Evolutionary conservation across 306 rosid genomes (phyloP), one percentile per base, ranked within the genome.

Genomic region (Rosa chinensis): DNA sequence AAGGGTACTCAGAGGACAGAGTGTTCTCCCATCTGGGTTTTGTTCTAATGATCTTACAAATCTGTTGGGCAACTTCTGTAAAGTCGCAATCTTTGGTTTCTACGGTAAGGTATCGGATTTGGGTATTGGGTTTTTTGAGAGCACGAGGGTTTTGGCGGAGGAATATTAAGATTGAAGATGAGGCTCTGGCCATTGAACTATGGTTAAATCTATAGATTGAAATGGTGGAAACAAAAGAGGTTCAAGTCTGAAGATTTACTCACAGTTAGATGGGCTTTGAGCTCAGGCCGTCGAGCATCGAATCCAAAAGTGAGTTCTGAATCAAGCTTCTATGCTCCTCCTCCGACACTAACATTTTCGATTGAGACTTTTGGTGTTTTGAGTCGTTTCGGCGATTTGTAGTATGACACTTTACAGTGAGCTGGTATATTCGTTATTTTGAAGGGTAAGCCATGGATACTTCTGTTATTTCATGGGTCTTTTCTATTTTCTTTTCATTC

Each of bases 11-110:
- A 42, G 90, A 90, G 39, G 86, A 76, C 64, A 92, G 84, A 45
- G 89, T 88, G 49, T 84, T 80, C 83, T 93, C 97, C 97, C 97
- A 94, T 74, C 88, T 83, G 21, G 94, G 87, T 79, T 77, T 86
- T 43, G 83, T 87, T 78, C 93, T 85, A 32, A 90, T 89, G 53
- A 89, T 79, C 72, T 64, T 80, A 78, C 88, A 89, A 73, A 92
- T 79, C 67, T 94, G 86, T 76, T 62, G 82, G 58, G 86, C 84
- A 4, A 86, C 47, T 50, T 78, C 77, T 20, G 67, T 42, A 45
- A 87, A 79, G 56, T 77, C 87, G 8, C 50, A 76, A 25, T 82
- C 87, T 80, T 85, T 50, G 76, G 82, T 76, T 78, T 86, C 87
- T 16, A 80, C 16, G 4, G 81, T 50, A 66, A 87, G 77, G 84